phyloP scores from a whole-genome alignment of 1,284 basidiomycete genomes.

The Ustilago tritici region DNA sequence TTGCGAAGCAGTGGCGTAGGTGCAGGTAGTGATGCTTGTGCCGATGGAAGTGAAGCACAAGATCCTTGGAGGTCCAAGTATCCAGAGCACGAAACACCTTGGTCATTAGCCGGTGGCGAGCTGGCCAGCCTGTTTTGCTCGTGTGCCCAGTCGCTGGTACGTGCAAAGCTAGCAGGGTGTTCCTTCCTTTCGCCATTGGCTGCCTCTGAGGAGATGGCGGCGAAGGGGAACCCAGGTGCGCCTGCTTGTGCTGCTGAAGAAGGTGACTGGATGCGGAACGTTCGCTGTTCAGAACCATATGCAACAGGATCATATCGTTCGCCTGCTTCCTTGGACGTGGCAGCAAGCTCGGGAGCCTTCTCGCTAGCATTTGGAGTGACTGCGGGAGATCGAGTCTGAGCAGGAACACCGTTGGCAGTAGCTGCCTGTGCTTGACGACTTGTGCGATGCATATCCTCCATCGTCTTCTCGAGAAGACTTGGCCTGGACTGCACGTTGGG shows the following conservation, averaged over 20 bases:
- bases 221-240: slow-evolving; percentile 15
- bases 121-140: slow-evolving; percentile 20
- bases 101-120: not conserved
- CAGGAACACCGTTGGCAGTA: slow-evolving; percentile 6
- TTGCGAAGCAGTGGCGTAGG: slow-evolving; percentile 9
- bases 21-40: not conserved
- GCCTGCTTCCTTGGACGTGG: not conserved
- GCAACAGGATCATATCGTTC: slow-evolving; percentile 25
- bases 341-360: not conserved
- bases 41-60: not conserved
- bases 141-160: slow-evolving; percentile 44
- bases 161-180: slow-evolving; percentile 22
- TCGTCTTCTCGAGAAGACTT: slow-evolving; percentile 33
- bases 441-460: slow-evolving; percentile 23
- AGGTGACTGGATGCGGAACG: slow-evolving; percentile 23
- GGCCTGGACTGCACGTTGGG: slow-evolving; percentile 38
- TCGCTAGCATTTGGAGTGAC: not conserved
- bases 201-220: slow-evolving; percentile 2
- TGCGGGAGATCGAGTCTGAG: not conserved
- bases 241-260: not conserved
- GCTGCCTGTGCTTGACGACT: slow-evolving; percentile 16
- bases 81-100: slow-evolving; percentile 1
- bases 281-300: slow-evolving; percentile 24
- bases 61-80: slow-evolving; percentile 9
- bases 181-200: not conserved